Conservation (phyloP, 345 rosid species). For the Dimocarpus longan region DNA sequence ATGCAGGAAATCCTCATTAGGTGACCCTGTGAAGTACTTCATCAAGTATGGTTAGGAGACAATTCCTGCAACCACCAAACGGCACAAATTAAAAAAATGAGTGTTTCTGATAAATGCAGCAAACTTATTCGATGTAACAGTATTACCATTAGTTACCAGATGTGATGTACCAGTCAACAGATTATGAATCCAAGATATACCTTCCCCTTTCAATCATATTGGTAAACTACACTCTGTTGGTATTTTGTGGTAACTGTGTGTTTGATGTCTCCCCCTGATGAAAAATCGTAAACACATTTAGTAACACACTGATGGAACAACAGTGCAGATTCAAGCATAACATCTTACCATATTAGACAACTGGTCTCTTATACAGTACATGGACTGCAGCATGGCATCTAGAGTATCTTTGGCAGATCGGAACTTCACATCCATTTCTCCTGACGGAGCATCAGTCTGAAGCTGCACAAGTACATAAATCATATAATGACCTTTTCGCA, state of each 20-base stretch:
- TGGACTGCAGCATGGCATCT: conserved; percentile 44
- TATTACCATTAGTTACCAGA: not conserved
- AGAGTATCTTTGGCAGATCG: conserved; percentile 48
- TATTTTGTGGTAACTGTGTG: conserved; percentile 15
- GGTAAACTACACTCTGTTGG: conserved; percentile 13
- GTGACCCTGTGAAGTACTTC: not conserved
- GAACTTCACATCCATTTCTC: conserved; percentile 51
- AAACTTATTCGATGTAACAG: not conserved
- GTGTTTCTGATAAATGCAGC: not conserved
- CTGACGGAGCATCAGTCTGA: conserved; percentile 47
- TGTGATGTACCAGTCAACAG: not conserved
- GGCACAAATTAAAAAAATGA: not conserved
- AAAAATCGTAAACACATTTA: not conserved
- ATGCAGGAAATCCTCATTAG: not conserved
- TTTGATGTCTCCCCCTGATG: conserved; percentile 30
- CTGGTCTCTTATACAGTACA: conserved; percentile 51
- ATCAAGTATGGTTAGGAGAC: not conserved
- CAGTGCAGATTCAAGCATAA: conserved; percentile 12
- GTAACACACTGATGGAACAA: not conserved
- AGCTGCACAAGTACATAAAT: conserved; percentile 38
- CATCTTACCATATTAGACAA: conserved; percentile 42
- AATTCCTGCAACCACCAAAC: not conserved
- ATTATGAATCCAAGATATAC: not conserved
- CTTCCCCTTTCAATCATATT: not conserved
- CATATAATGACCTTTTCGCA: not conserved